These are phyloP conservation scores for Suillus spraguei DNA, from an alignment of 768 basidiomycete genomes.

Conservation along the genomic window DNA sequence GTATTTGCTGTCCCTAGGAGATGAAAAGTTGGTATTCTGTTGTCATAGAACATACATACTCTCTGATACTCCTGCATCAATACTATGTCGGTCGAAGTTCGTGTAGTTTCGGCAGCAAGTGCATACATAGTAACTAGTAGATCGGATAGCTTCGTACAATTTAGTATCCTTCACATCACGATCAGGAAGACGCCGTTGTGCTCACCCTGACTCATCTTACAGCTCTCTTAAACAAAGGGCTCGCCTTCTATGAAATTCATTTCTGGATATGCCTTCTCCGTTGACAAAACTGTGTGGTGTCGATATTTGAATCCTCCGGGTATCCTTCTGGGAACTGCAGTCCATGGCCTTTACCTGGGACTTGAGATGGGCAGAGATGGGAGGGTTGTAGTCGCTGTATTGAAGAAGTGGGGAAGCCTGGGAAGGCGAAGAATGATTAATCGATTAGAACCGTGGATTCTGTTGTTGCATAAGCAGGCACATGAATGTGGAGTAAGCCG, in stretches of 20 bases:
- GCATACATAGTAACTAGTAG: conserved; percentile 58
- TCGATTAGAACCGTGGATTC: conserved; percentile 50
- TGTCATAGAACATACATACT: not conserved
- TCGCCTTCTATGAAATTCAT: conserved; percentile 54
- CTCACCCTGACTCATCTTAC: conserved; percentile 30
- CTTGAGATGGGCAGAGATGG: conserved; percentile 22
- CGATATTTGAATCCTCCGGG: not conserved
- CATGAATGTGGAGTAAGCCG: too few species aligned
- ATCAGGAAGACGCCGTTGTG: not conserved
- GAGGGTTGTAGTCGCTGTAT: conserved; percentile 5
- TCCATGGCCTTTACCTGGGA: conserved; percentile 38
- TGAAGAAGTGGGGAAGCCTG: conserved; percentile 10
- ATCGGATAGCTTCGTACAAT: conserved; percentile 51
- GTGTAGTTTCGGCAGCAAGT: conserved; percentile 61
- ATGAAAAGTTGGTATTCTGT: not conserved
- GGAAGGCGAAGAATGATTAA: conserved; percentile 44
- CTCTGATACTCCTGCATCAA: not conserved
- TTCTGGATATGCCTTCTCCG: conserved; percentile 48
- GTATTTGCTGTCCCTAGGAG: conserved; percentile 27
- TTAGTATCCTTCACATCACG: not conserved
- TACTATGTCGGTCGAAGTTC: conserved; percentile 26
- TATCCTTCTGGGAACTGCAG: conserved; percentile 29
- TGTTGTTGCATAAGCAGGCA: too few species aligned
- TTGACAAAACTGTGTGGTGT: conserved; percentile 36
- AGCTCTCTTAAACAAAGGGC: conserved; percentile 41